Conservation (phyloP, 2,329 filamentous ascomycete genomes). For the Diaporthe australafricana region DNA sequence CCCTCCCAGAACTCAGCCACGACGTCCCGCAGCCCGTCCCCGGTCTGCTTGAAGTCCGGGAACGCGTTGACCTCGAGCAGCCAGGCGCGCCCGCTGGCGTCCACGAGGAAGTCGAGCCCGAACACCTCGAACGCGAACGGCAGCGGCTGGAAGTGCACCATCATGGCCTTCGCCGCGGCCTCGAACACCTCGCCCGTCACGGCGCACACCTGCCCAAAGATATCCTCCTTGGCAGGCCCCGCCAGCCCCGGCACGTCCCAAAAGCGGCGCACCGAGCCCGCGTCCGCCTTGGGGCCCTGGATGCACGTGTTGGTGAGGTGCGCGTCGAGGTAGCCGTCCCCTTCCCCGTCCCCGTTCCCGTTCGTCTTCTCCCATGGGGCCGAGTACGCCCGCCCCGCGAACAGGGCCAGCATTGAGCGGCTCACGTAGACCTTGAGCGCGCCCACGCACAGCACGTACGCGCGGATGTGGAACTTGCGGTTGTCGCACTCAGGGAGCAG, state of each 20-base stretch:
- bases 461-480: conserved; percentile 94
- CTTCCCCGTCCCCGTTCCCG: conserved; percentile 44
- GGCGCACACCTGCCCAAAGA: conserved; percentile 80
- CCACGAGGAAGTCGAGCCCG: conserved; percentile 90
- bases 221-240: conserved; percentile 56
- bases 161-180: conserved; percentile 85
- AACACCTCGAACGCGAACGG: conserved; percentile 93
- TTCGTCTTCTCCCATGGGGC: conserved; percentile 64
- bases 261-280: conserved; percentile 78
- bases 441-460: conserved; percentile 87
- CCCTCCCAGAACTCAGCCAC: conserved; percentile 83
- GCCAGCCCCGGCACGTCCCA: conserved; percentile 67
- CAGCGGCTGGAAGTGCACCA: conserved; percentile 90
- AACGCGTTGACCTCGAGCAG: conserved; percentile 95
- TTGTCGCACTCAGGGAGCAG: conserved; percentile 72
- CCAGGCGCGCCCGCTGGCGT: conserved; percentile 72
- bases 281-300: conserved; percentile 65
- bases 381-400: conserved; percentile 80
- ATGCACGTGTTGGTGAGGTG: conserved; percentile 98
- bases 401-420: conserved; percentile 90
- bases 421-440: conserved; percentile 87
- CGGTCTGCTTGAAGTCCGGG: conserved; percentile 95
- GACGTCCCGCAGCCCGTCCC: conserved; percentile 76
- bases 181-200: conserved; percentile 85
- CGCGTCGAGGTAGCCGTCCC: conserved; percentile 67